Evolutionary conservation across 371 early-diverging fungal species (phyloP), one percentile per base, ranked within the genome.

Genomic region (Parasitella parasitica): DNA sequence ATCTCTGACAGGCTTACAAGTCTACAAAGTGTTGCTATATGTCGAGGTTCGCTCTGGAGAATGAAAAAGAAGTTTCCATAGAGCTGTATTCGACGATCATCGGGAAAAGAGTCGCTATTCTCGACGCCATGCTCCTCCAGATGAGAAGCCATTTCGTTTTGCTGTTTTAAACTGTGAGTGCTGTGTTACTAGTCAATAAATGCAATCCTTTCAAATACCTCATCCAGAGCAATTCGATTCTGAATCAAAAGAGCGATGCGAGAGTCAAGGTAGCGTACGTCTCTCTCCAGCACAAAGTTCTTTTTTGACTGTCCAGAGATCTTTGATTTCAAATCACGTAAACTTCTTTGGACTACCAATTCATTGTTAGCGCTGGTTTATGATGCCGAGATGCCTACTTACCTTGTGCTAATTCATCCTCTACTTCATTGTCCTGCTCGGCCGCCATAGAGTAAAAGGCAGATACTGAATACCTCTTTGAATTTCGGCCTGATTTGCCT

Each of bases 21-120:
- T 13, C 94, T 87, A 39, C 92, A 86, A 32, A 97, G 78, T 20
- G 83, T 86, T n/a, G 95, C 96, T 57, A 97, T 89, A 66, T 96
- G 92, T n/a, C 92, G 86, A 26, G 97, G 96, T 68, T 96, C 96
- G 15, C 92, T 87, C 70, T 96, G 96, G 50, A 97, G 84, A 9
- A 96, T 78, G 70, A 89, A 96, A 68, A 97, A 95, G 12, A 97
- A 82, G 70, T 96, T 94, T 12, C 94, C 96, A 60, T 97, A 97
- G 32, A 80, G 79, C 54, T 95, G 95, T 70, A 90, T 85, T 67
- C 86, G 90, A 46, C 92, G 85, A 69, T 95, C 89, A 74, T 92
- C 92, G 0, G 91, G 94, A 63, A 86, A 79, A 64, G 84, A 80
- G 39, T 85, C 86, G 52, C 86, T 88, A 39, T 81, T 84, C 7